Conservation (phyloP, 768 basidiomycete genomes). For the Boletellus ananas region DNA sequence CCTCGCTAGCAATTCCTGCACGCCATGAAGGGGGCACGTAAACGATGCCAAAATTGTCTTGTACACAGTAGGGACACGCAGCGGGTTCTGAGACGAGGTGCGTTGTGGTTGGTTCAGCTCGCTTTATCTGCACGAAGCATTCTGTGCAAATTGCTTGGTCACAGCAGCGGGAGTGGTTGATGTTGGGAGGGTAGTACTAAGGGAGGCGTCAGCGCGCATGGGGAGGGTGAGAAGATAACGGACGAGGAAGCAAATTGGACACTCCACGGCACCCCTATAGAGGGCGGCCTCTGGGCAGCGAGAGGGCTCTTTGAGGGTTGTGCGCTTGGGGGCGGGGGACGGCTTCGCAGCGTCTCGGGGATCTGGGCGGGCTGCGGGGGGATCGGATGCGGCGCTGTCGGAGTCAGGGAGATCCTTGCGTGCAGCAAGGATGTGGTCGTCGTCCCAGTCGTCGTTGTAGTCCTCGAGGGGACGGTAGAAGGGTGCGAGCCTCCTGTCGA, state of each 20-base stretch:
- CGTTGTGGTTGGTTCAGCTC: conserved; percentile 89
- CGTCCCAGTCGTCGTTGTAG: conserved; percentile 84
- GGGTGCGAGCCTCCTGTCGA: conserved; percentile 85
- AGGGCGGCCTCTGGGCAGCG: conserved; percentile 71
- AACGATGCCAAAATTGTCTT: conserved; percentile 93
- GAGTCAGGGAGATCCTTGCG: conserved; percentile 63
- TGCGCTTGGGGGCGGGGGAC: conserved; percentile 46
- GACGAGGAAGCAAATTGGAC: conserved; percentile 97
- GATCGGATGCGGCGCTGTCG: conserved; percentile 42
- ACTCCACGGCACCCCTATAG: conserved; percentile 85
- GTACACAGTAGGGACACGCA: conserved; percentile 96
- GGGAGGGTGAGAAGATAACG: conserved; percentile 33
- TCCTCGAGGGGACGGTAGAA: conserved; percentile 97
- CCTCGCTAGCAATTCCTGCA: conserved; percentile 72
- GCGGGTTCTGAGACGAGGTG: conserved; percentile 96
- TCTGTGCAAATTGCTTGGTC: conserved; percentile 99
- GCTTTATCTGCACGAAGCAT: conserved; percentile 99
- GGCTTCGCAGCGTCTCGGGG: conserved; percentile 22
- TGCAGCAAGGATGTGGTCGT: conserved; percentile 79
- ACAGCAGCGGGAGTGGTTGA: conserved; percentile 96
- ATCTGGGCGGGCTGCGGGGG: conserved; percentile 32
- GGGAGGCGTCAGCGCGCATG: conserved; percentile 20
- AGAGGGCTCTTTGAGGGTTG: conserved; percentile 60
- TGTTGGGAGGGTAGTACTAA: conserved; percentile 96
- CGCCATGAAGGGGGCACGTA: conserved; percentile 83